Evolutionary conservation across 495 filamentous ascomycete species (phyloP).

Genomic region (Choiromyces venosus): DNA sequence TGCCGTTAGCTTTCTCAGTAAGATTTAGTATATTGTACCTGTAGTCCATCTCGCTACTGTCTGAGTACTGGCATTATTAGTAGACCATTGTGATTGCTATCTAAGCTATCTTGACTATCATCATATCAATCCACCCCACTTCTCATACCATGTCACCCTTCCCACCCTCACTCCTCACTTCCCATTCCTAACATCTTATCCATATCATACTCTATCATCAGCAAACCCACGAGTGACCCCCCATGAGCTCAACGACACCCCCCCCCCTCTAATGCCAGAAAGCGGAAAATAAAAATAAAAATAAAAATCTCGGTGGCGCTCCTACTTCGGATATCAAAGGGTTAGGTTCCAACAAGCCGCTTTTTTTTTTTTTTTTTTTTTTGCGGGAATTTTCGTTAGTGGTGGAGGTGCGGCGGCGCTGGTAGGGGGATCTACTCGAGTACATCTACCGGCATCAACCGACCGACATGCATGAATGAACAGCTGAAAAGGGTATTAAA

Average conservation of each 20-base stretch:
- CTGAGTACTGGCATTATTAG: too few species aligned
- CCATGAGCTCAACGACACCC: not conserved
- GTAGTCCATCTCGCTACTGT: too few species aligned
- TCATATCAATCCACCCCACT: too few species aligned
- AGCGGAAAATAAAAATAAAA: not conserved
- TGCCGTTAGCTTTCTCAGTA: too few species aligned
- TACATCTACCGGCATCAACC: not conserved
- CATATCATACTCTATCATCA: not conserved
- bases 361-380: too few species aligned
- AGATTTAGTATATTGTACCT: too few species aligned
- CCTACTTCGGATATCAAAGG: not conserved
- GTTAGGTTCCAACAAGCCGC: not conserved
- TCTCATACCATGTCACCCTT: too few species aligned
- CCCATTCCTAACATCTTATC: not conserved
- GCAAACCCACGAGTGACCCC: not conserved
- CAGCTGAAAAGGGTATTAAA: not conserved
- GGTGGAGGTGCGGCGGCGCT: too few species aligned
- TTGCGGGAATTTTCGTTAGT: not conserved
- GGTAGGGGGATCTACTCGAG: not conserved
- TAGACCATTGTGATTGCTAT: too few species aligned
- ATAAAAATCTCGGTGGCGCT: not conserved
- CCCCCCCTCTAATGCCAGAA: too few species aligned
- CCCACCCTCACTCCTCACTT: not conserved
- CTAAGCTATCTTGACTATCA: too few species aligned
- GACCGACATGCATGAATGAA: not conserved